Percentiles rank a stretch among this genome's conserved stretches.
These are phyloP conservation scores for Jamesozyma rosinii DNA, from an alignment of 805 yeast genomes.

Conservation along the genomic window DNA sequence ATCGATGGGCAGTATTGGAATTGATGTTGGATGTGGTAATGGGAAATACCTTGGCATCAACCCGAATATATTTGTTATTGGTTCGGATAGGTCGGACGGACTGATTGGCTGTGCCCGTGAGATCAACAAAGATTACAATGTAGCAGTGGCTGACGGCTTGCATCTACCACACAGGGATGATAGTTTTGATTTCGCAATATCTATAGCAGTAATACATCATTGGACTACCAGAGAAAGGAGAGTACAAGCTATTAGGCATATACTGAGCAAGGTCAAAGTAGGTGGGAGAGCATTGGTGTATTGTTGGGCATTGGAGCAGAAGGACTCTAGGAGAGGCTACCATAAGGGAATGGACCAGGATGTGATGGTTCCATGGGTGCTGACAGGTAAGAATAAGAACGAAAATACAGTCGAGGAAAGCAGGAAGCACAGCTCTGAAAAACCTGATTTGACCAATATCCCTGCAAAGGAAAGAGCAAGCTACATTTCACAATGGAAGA, in stretches of 20 bases:
- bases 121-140: slow-evolving; percentile 36
- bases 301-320: slow-evolving; percentile 96
- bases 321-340: slow-evolving; percentile 78
- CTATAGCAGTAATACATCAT: slow-evolving; percentile 94
- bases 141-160: slow-evolving; percentile 76
- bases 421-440: slow-evolving; percentile 11
- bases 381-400: slow-evolving; percentile 31
- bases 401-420: slow-evolving; percentile 17
- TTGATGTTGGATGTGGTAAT: slow-evolving; percentile 96
- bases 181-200: slow-evolving; percentile 71
- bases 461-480: slow-evolving; percentile 25
- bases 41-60: slow-evolving; percentile 83
- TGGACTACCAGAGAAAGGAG: slow-evolving; percentile 80
- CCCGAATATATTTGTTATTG: slow-evolving; percentile 57
- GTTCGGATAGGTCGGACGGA: slow-evolving; percentile 66
- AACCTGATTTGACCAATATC: slow-evolving; percentile 21
- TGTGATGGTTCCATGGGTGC: slow-evolving; percentile 92
- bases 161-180: slow-evolving; percentile 43
- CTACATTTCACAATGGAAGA: slow-evolving; percentile 23
- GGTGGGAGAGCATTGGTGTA: slow-evolving; percentile 73
- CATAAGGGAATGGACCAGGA: slow-evolving; percentile 89
- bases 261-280: slow-evolving; percentile 45
- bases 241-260: slow-evolving; percentile 60
- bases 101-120: slow-evolving; percentile 53
- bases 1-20: slow-evolving; percentile 54